A percentile compares a stretch with the other conserved stretches of the same genome.
Conservation (phyloP, 371 early-diverging fungal species). For the Vittaforma corneae region DNA sequence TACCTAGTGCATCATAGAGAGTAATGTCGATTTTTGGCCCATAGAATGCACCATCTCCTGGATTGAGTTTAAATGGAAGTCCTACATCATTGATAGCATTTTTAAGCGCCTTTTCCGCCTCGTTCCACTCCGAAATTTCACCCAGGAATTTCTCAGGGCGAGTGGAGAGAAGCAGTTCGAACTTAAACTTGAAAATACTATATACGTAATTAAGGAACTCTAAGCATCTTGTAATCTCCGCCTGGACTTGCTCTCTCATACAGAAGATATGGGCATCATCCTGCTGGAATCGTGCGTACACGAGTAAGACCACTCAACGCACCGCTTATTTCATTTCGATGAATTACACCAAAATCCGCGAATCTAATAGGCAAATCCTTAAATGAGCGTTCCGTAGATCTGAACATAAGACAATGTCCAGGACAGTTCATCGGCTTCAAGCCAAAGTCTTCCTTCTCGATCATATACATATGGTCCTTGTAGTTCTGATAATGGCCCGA, state of each 20-base stretch:
- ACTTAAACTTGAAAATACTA: slow-evolving; percentile 67
- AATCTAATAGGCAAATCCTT: slow-evolving; percentile 87
- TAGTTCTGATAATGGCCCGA: slow-evolving; percentile 98
- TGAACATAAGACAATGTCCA: slow-evolving; percentile 94
- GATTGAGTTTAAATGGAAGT: slow-evolving; percentile 73
- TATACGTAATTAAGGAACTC: slow-evolving; percentile 77
- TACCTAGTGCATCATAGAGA: slow-evolving; percentile 78
- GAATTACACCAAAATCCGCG: slow-evolving; percentile 96
- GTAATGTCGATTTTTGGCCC: slow-evolving; percentile 98
- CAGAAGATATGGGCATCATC: slow-evolving; percentile 99
- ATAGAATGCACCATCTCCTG: slow-evolving; percentile 98
- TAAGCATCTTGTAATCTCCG: slow-evolving; percentile 70
- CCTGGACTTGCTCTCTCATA: slow-evolving; percentile 66
- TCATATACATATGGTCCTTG: slow-evolving; percentile 85
- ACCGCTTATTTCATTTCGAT: slow-evolving; percentile 92
- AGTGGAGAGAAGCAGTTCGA: slow-evolving; percentile 76
- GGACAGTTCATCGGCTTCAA: slow-evolving; percentile 99
- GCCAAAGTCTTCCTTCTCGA: slow-evolving; percentile 62
- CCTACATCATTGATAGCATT: slow-evolving; percentile 69
- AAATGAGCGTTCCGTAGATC: slow-evolving; percentile 74
- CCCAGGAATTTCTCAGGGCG: slow-evolving; percentile 91
- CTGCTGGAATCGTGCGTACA: slow-evolving; percentile 95
- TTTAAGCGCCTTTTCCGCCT: slow-evolving; percentile 70
- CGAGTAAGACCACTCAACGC: slow-evolving; percentile 89
- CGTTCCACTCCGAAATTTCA: slow-evolving; percentile 73